Conservation (phyloP, 805 yeast genomes). For the Debaryomyces hansenii region DNA sequence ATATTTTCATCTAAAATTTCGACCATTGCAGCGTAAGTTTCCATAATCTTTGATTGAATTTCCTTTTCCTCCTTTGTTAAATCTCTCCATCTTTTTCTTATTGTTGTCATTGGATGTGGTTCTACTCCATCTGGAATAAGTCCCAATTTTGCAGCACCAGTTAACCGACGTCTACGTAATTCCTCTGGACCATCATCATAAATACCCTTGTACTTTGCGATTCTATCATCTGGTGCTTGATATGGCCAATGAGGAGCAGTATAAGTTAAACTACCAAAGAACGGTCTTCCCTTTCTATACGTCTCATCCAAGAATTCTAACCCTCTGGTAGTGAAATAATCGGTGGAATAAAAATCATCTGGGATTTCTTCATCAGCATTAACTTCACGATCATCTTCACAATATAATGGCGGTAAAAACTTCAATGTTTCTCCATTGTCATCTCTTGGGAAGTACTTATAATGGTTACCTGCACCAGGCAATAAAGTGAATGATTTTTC, state of each 20-base stretch:
- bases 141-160: slow-evolving; percentile 44
- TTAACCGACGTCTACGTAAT: slow-evolving; percentile 39
- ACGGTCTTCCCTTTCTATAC: slow-evolving; percentile 46
- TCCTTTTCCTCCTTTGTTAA: slow-evolving; percentile 35
- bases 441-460: slow-evolving; percentile 42
- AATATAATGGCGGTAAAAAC: slow-evolving; percentile 41
- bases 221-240: slow-evolving; percentile 53
- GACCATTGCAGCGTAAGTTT: slow-evolving; percentile 65
- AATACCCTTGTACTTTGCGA: slow-evolving; percentile 47
- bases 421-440: slow-evolving; percentile 24
- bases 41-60: slow-evolving; percentile 48
- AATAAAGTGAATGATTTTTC: slow-evolving; percentile 49
- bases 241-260: slow-evolving; percentile 71
- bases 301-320: slow-evolving; percentile 33
- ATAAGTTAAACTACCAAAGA: slow-evolving; percentile 53
- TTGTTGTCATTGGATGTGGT: slow-evolving; percentile 46
- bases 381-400: slow-evolving; percentile 36
- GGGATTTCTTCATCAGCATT: slow-evolving; percentile 41
- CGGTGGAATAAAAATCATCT: slow-evolving; percentile 48
- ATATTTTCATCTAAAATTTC: slow-evolving; percentile 52
- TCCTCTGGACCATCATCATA: slow-evolving; percentile 51
- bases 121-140: slow-evolving; percentile 42
- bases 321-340: slow-evolving; percentile 44
- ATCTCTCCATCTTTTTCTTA: slow-evolving; percentile 46
- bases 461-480: slow-evolving; percentile 62